Evolutionary conservation across 768 basidiomycete genomes (phyloP), one percentile per base, ranked within the genome.

Genomic region (Daedaleopsis sinensis): DNA sequence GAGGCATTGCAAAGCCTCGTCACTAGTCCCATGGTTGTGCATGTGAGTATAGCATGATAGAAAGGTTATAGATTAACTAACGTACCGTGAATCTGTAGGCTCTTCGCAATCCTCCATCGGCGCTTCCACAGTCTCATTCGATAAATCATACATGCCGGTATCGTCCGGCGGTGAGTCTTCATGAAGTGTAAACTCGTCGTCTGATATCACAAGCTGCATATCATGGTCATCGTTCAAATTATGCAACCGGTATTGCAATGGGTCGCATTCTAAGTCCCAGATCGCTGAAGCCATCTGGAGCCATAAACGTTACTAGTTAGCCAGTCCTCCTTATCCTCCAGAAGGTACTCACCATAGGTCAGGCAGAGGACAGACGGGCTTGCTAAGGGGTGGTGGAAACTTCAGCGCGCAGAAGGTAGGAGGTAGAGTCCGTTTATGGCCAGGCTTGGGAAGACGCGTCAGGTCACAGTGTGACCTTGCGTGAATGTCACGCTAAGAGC

Each of bases 381-480:
- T n/a, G n/a, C 2, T 4, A 43, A 43, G 18, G 44, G 15, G 44
- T n/a, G n/a, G 9, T 46, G 13, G 18, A 4, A 46, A 19, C 15
- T 46, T 16, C 15, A 46, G 44, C 18, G 18, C 16, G n/a, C 16
- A 10, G n/a, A n/a, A n/a, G 44, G n/a, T 46, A n/a, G 44, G 21
- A 46, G 3, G n/a, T n/a, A n/a, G n/a, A n/a, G n/a, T n/a, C n/a
- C n/a, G n/a, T n/a, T n/a, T n/a, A n/a, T n/a, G n/a, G n/a, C n/a
- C 21, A 49, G 7, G 47, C n/a, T 4, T 5, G 39, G 21, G 19
- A 23, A 16, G 35, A 58, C 59, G 59, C 64, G 64, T 51, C 3
- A 8, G 1, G 57, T 65, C 64, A 65, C 64, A 11, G 0, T 16
- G 64, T 65, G 64, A 65, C 64, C 21, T 37, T 3, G 19, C 62